A percentile compares a stretch with the other conserved stretches of the same genome.
Conservation (phyloP, 1,139 yeast species). For the Kodamaea sp. region DNA sequence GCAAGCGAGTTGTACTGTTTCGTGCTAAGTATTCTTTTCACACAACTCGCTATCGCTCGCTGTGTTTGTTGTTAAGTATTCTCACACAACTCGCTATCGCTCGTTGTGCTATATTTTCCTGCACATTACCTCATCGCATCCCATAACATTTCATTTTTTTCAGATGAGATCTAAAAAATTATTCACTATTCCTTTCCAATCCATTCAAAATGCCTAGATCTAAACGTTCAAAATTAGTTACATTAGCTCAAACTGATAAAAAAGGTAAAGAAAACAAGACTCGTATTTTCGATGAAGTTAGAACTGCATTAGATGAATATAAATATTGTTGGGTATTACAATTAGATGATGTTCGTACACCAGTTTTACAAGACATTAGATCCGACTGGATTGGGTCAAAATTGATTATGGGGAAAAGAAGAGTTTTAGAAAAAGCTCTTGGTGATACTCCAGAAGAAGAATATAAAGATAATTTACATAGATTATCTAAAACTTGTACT, state of each 20-base stretch:
- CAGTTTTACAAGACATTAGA: slow-evolving; percentile 89
- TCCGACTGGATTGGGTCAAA: slow-evolving; percentile 90
- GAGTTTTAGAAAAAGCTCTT: slow-evolving; percentile 87
- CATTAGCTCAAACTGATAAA: slow-evolving; percentile 94
- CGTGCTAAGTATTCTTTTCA: too few relatives aligned
- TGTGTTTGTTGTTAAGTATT: neutral
- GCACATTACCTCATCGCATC: neutral
- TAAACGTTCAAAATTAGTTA: slow-evolving; percentile 86
- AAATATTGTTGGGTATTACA: slow-evolving; percentile 81
- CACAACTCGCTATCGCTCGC: too few relatives aligned
- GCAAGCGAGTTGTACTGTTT: too few relatives aligned
- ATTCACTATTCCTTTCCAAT: neutral
- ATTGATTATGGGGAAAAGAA: slow-evolving; percentile 84
- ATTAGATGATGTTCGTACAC: slow-evolving; percentile 92
- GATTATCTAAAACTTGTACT: slow-evolving; percentile 52
- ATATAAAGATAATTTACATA: slow-evolving; percentile 76
- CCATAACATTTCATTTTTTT: slow-evolving; percentile 5
- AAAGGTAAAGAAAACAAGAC: slow-evolving; percentile 92
- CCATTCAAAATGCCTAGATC: slow-evolving; percentile 79
- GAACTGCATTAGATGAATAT: slow-evolving; percentile 73
- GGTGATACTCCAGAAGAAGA: slow-evolving; percentile 88
- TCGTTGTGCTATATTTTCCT: too few relatives aligned
- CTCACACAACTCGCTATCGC: too few relatives aligned
- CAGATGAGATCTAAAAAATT: slow-evolving; percentile 7
- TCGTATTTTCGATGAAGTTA: slow-evolving; percentile 84